These are phyloP conservation scores for Gossypium mustelinum DNA, from an alignment of 345 rosid genomes.

Conservation along the genomic window DNA sequence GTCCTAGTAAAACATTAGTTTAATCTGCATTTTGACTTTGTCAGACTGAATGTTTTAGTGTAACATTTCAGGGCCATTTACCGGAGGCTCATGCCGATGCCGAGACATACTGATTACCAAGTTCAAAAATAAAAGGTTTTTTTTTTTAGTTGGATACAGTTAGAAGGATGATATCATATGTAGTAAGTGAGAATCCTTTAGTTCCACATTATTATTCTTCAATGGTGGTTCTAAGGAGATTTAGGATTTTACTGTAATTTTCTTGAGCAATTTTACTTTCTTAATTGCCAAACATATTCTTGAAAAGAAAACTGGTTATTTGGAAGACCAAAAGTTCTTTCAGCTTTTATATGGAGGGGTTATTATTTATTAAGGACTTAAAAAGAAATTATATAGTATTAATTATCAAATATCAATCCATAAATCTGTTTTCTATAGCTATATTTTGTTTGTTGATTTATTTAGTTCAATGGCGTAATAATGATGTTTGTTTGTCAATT, in stretches of 20 bases:
- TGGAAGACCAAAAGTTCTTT: neutral
- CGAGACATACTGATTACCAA: conserved; percentile 11
- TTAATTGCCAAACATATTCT: conserved; percentile 9
- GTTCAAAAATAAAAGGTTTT: conserved; percentile 13
- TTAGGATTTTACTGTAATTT: conserved; percentile 19
- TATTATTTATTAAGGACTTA: no score
- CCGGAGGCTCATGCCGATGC: conserved; percentile 25
- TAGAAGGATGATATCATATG: conserved; percentile 12
- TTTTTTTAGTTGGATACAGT: conserved; percentile 20
- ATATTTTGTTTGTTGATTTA: no score
- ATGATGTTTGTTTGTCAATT: no score
- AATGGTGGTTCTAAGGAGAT: conserved; percentile 44
- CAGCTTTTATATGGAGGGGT: no score
- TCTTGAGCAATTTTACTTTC: neutral
- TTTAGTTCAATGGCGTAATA: no score
- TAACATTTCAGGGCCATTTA: conserved; percentile 33
- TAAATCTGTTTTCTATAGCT: no score
- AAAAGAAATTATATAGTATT: no score
- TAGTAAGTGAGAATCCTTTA: conserved; percentile 41
- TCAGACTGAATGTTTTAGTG: conserved; percentile 11
- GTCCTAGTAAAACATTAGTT: no score
- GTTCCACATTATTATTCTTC: conserved; percentile 23
- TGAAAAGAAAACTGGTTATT: conserved; percentile 11
- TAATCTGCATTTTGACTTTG: neutral
- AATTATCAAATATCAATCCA: no score